Evolutionary conservation across 257 asterid genomes (phyloP).

Genomic region (Penstemon barbatus): DNA sequence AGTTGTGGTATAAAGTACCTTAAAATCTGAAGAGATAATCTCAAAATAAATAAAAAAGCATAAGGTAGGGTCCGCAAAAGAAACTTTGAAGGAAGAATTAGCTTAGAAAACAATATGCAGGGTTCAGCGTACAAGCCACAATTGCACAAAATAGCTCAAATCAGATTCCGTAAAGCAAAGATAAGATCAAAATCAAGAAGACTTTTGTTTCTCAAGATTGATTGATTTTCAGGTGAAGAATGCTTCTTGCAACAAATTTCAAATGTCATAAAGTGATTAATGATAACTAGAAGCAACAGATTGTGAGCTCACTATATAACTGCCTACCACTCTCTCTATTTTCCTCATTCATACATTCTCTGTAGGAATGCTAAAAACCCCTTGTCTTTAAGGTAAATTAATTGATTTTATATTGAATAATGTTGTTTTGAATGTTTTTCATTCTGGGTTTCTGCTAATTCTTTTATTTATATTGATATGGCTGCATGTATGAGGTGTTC

Average conservation of each 20-base stretch:
- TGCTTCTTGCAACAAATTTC: constrained; percentile 28
- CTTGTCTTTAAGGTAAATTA: background rate
- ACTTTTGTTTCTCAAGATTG: constrained; percentile 2
- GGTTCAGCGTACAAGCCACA: constrained; percentile 26
- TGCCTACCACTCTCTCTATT: constrained; percentile 16
- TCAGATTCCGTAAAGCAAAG: constrained; percentile 49
- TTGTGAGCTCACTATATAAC: constrained; percentile 51
- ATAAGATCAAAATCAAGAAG: constrained; percentile 35
- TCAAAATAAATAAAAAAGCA: background rate
- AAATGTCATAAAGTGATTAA: constrained; percentile 25
- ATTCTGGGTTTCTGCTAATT: background rate
- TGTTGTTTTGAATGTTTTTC: background rate
- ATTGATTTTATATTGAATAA: constrained; percentile 14
- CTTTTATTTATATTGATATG: background rate
- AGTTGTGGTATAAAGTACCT: too few species aligned
- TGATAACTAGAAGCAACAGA: constrained; percentile 32
- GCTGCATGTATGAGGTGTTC: background rate
- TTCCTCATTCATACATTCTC: constrained; percentile 9
- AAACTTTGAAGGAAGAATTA: constrained; percentile 14
- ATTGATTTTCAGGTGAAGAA: constrained; percentile 34
- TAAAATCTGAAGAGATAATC: too few species aligned
- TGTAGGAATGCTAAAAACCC: background rate
- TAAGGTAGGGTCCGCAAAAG: background rate
- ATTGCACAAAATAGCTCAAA: background rate
- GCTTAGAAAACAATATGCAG: background rate